A percentile compares a stretch with the other conserved stretches of the same genome.
phyloP scores from a whole-genome alignment of 805 yeast genomes.

The Lachancea cidri region DNA sequence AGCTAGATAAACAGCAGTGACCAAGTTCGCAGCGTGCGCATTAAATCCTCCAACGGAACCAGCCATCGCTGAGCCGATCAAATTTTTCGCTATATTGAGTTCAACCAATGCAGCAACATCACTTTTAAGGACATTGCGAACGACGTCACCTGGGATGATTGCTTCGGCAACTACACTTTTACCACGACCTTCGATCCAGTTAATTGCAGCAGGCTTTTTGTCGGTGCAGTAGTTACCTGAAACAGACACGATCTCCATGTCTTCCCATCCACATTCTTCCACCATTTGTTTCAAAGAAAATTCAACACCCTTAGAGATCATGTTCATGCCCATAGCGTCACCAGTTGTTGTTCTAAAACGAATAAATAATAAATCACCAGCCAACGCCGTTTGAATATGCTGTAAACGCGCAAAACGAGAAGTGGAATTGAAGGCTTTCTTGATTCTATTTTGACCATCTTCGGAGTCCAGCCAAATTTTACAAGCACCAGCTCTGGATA shows the following conservation, averaged over 20 bases:
- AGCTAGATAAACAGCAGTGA: slow-evolving; percentile 91
- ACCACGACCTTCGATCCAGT: slow-evolving; percentile 99
- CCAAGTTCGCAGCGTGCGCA: slow-evolving; percentile 96
- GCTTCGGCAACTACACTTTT: slow-evolving; percentile 97
- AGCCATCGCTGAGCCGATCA: slow-evolving; percentile 97
- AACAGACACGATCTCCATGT: slow-evolving; percentile 87
- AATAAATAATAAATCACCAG: slow-evolving; percentile 83
- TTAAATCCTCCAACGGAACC: slow-evolving; percentile 97
- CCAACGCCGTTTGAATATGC: slow-evolving; percentile 86
- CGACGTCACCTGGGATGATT: slow-evolving; percentile 75
- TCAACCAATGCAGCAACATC: slow-evolving; percentile 90
- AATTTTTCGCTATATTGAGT: slow-evolving; percentile 80
- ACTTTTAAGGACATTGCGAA: slow-evolving; percentile 77
- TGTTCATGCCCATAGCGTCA: slow-evolving; percentile 99
- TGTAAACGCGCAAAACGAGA: slow-evolving; percentile 95
- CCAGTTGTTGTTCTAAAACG: slow-evolving; percentile 99
- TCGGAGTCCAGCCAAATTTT: slow-evolving; percentile 94
- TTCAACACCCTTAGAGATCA: slow-evolving; percentile 98
- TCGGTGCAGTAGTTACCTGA: slow-evolving; percentile 98
- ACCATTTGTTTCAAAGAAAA: slow-evolving; percentile 76
- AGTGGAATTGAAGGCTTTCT: slow-evolving; percentile 91
- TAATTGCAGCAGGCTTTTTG: slow-evolving; percentile 95
- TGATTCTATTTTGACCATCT: slow-evolving; percentile 79
- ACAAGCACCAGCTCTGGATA: slow-evolving; percentile 88
- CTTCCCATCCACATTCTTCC: slow-evolving; percentile 85